Conservation (phyloP, 2,329 filamentous ascomycete species). For the Lachnellula arida region DNA sequence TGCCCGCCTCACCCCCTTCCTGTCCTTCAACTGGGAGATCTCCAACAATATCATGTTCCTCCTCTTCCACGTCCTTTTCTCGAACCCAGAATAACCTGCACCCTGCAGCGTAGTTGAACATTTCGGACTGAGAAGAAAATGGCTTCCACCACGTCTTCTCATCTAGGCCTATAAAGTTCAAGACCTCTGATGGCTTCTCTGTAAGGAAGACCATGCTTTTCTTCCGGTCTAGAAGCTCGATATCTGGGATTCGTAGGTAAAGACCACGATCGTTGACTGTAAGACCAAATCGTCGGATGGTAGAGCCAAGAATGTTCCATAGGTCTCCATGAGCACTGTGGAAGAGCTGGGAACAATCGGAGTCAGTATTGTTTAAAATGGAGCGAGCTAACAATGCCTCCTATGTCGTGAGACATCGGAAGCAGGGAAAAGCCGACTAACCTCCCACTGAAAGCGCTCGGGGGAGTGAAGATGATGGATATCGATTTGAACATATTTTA, state of each 20-base stretch:
- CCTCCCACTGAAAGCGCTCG: conserved; percentile 51
- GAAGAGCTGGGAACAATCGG: conserved; percentile 38
- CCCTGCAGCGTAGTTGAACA: conserved; percentile 58
- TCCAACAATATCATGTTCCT: conserved; percentile 9
- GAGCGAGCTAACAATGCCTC: not conserved
- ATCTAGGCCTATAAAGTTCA: conserved; percentile 61
- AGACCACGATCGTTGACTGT: conserved; percentile 60
- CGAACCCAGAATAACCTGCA: conserved; percentile 54
- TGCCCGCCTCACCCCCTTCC: conserved; percentile 31
- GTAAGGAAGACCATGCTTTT: conserved; percentile 55
- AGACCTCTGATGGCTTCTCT: conserved; percentile 47
- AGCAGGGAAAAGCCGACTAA: not conserved
- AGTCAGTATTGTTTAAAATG: not conserved
- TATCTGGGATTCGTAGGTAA: conserved; percentile 61
- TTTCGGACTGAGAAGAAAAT: conserved; percentile 49
- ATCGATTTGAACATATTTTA: conserved; percentile 63
- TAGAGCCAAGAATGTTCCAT: conserved; percentile 61
- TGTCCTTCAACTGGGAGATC: conserved; percentile 13
- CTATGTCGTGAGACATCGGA: too few species aligned
- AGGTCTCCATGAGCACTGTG: conserved; percentile 68
- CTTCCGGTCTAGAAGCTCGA: conserved; percentile 55
- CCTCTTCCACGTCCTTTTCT: conserved; percentile 23
- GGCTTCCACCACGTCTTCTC: conserved; percentile 44
- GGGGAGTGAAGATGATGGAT: conserved; percentile 48
- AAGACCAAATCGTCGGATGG: conserved; percentile 61